Conservation (phyloP, 768 basidiomycete species). For the Ramaria sp. region DNA sequence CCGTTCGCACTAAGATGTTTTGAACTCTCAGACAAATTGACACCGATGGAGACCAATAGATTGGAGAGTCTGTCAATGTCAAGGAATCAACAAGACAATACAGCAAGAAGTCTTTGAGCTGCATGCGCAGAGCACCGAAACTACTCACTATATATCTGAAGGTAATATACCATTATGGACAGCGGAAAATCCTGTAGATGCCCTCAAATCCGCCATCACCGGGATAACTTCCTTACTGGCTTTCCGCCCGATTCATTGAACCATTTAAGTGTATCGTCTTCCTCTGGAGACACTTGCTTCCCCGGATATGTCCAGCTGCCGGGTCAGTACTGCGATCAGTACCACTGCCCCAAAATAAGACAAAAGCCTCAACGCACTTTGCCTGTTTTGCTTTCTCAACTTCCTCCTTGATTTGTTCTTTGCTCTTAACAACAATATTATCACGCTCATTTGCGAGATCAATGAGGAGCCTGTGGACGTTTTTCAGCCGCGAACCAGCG, state of each 20-base stretch:
- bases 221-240: not conserved
- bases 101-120: no score
- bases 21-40: no score
- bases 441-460: not conserved
- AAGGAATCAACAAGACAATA: no score
- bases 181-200: not conserved
- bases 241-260: not conserved
- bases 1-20: no score
- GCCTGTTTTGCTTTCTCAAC: not conserved
- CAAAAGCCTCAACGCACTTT: not conserved
- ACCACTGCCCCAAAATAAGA: not conserved
- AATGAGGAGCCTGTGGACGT: not conserved
- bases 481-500: not conserved
- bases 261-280: conserved; percentile 3
- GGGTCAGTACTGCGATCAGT: not conserved
- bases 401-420: not conserved
- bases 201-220: not conserved
- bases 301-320: not conserved
- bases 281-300: not conserved
- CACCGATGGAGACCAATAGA: no score
- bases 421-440: not conserved
- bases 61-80: no score
- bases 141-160: no score
- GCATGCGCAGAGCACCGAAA: no score
- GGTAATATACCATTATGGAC: no score